A percentile compares a stretch with the other conserved stretches of the same genome.
Conservation (phyloP, 2,329 filamentous ascomycete species). For the Colletotrichum graminicola region DNA sequence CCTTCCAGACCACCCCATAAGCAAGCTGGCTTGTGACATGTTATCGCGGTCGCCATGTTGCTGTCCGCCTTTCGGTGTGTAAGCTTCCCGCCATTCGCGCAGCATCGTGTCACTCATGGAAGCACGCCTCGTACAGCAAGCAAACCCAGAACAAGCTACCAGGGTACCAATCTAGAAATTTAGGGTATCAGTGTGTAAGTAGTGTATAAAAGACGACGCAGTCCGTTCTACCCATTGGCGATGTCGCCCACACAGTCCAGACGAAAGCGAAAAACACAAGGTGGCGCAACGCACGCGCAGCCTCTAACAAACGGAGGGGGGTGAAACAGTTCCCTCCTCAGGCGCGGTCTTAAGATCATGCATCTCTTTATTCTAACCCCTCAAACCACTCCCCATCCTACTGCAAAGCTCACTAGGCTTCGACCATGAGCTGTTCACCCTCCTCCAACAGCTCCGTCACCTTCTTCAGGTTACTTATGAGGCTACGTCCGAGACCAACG, state of each 20-base stretch:
- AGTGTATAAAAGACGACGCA: constrained; percentile 5
- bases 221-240: neutral
- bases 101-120: neutral
- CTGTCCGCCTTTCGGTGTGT: neutral
- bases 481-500: constrained; percentile 85
- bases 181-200: constrained; percentile 20
- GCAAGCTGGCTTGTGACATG: neutral
- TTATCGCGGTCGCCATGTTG: neutral
- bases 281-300: neutral
- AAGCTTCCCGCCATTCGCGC: constrained; percentile 28
- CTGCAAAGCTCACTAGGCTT: constrained; percentile 54
- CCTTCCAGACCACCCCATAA: neutral
- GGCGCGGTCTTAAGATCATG: neutral
- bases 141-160: neutral
- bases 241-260: constrained; percentile 5
- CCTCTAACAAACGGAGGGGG: neutral
- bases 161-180: neutral
- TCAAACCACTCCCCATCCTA: neutral
- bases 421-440: constrained; percentile 88
- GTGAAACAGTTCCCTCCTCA: neutral
- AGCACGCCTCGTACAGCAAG: neutral
- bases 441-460: constrained; percentile 93
- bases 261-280: neutral
- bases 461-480: constrained; percentile 86
- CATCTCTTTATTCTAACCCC: neutral